Percentiles rank a stretch among this genome's conserved stretches.
Conservation (phyloP, 352 stramenopile genomes). For the Blastocystis sp. region DNA sequence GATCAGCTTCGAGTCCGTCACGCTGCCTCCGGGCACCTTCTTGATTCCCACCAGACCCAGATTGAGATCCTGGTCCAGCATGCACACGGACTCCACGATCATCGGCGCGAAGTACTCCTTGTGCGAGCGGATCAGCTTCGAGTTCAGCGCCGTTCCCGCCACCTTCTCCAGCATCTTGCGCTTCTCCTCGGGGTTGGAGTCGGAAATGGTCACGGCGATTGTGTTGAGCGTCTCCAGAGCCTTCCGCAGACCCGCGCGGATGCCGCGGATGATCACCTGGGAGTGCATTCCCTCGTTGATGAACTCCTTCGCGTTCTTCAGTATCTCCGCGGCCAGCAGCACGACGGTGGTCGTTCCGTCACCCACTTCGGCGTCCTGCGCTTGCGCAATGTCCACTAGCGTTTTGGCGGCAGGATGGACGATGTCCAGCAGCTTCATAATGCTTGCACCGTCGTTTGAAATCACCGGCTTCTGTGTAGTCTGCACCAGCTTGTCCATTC, state of each 20-base stretch:
- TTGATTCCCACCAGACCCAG: conserved; percentile 90
- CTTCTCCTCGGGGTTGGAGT: conserved; percentile 76
- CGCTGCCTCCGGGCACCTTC: conserved; percentile 92
- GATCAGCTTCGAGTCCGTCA: conserved; percentile 94
- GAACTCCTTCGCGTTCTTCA: conserved; percentile 93
- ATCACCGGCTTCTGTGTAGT: conserved; percentile 86
- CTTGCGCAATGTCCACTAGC: conserved; percentile 93
- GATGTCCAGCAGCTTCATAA: conserved; percentile 97
- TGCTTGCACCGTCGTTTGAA: conserved; percentile 97
- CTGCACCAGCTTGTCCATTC: conserved; percentile 99
- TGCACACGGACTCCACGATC: conserved; percentile 91
- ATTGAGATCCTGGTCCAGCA: conserved; percentile 81
- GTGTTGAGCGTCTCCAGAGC: conserved; percentile 82
- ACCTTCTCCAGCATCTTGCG: conserved; percentile 84
- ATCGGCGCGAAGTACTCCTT: conserved; percentile 96
- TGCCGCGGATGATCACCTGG: conserved; percentile 84
- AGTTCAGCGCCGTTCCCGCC: conserved; percentile 93
- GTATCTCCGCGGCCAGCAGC: conserved; percentile 90
- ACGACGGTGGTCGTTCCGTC: conserved; percentile 94
- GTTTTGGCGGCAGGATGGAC: conserved; percentile 96
- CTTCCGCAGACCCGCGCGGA: conserved; percentile 81
- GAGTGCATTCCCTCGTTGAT: conserved; percentile 94
- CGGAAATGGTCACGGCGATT: conserved; percentile 80
- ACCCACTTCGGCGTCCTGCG: conserved; percentile 83
- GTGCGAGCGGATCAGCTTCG: conserved; percentile 93